Base-by-base conservation (phyloP, 106 monocot species). In the Apostasia shenzhenica region DNA sequence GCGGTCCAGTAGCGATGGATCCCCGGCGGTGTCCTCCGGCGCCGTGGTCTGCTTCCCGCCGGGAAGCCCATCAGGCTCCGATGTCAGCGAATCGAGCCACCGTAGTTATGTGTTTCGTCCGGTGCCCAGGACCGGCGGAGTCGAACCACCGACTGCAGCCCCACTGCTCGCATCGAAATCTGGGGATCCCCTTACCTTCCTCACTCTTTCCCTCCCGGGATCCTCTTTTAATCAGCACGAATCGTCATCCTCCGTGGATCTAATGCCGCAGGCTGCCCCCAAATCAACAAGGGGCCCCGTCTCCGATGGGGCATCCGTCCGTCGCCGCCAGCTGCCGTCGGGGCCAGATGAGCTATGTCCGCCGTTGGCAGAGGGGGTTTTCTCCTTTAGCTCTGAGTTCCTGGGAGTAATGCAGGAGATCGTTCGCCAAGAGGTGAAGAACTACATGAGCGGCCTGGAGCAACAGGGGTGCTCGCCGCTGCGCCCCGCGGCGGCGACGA, bases 151-250 rank as follows among this genome's bases (percentile, higher is more conserved):
- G 38, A 43, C 47, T 53, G 14, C 40, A 40, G 56, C 26, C 38
- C 41, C 67, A 10, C 0, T 40, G 6, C 9, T 58, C 26, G 8
- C 3, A 0, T 9, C 41, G 6, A 48, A 6, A n/a, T 37, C 1
- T 6, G 8, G 42, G 12, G 81, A 75, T 67, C 85, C 78, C 1
- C 63, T 65, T 6, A 86, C 85, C 1, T 78, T 69, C 1, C 81
- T 86, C 12, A 70, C 76, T 1, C 67, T 86, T 0, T 86, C 82
- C 0, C 65, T 77, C 26, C 82, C 82, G 0, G 77, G 77, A 37
- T 72, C 61, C 11, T 57, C 57, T 26, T 26, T 26, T 26, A 26
- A 26, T 26, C 26, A 26, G 26, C 26, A 26, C 26, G 26, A 26
- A 26, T 50, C 9, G 67, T 50, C 50, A 8, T 51, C 40, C 47